Conservation (phyloP, 306 rosid genomes). For the Pyrus bretschneideri region DNA sequence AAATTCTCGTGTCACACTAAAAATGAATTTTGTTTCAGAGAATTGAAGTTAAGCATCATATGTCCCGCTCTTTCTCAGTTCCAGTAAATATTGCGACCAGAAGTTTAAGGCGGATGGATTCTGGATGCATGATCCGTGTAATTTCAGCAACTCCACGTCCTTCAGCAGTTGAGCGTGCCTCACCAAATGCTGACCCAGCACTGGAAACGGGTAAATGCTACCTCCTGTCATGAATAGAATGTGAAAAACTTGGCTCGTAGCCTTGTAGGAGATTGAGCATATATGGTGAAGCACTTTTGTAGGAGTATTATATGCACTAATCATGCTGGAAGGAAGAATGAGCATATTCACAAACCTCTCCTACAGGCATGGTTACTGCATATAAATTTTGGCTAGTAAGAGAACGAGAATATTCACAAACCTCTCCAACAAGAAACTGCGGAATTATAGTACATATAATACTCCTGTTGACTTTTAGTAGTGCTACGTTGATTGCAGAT, state of each 20-base stretch:
- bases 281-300: no score
- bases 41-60: conserved; percentile 42
- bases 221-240: not conserved
- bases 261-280: not conserved
- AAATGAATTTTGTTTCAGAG: conserved; percentile 35
- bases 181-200: conserved; percentile 30
- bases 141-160: conserved; percentile 51
- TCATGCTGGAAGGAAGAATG: no score
- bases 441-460: no score
- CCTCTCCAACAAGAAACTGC: not conserved
- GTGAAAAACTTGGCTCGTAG: not conserved
- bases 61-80: conserved; percentile 74
- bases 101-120: conserved; percentile 45
- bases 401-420: no score
- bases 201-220: conserved; percentile 45
- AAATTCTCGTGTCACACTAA: not conserved
- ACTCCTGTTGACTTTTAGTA: not conserved
- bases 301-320: no score
- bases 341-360: no score
- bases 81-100: conserved; percentile 49
- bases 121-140: conserved; percentile 65
- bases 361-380: no score
- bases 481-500: not conserved
- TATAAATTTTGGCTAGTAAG: no score
- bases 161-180: conserved; percentile 29